Conservation (phyloP, 495 filamentous ascomycete species). For the Penicillium diatomitis region DNA sequence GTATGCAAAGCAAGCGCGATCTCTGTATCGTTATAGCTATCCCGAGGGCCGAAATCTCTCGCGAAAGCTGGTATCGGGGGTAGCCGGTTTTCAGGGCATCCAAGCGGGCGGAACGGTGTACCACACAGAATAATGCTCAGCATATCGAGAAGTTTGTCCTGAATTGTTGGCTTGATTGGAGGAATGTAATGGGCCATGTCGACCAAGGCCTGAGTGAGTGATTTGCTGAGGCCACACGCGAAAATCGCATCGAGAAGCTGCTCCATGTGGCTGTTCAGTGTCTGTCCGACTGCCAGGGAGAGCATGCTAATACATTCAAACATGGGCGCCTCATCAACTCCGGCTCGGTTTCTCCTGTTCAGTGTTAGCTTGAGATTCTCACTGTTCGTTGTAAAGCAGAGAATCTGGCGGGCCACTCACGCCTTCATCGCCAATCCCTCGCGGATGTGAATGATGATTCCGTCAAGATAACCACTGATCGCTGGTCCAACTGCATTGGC, state of each 20-base stretch:
- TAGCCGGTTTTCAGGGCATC: slow-evolving; percentile 67
- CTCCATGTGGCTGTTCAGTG: slow-evolving; percentile 96
- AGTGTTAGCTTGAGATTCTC: slow-evolving; percentile 11
- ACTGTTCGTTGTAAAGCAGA: slow-evolving; percentile 8
- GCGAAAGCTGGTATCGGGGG: slow-evolving; percentile 65
- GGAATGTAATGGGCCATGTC: slow-evolving; percentile 99
- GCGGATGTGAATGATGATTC: slow-evolving; percentile 82
- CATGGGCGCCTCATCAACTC: slow-evolving; percentile 77
- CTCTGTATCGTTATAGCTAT: slow-evolving; percentile 66
- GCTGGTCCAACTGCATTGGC: slow-evolving; percentile 90
- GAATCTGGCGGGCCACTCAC: slow-evolving; percentile 19
- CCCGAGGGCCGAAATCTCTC: slow-evolving; percentile 69
- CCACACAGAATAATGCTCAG: slow-evolving; percentile 89
- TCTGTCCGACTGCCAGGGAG: slow-evolving; percentile 87
- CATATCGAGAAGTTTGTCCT: slow-evolving; percentile 89
- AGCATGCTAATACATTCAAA: slow-evolving; percentile 98
- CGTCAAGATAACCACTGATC: slow-evolving; percentile 91
- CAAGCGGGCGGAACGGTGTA: slow-evolving; percentile 81
- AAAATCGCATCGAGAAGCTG: slow-evolving; percentile 93
- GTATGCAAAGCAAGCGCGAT: slow-evolving; percentile 89
- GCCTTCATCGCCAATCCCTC: slow-evolving; percentile 81
- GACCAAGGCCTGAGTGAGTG: slow-evolving; percentile 86
- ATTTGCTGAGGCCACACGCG: slow-evolving; percentile 84
- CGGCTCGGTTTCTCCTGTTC: slow-evolving; percentile 48
- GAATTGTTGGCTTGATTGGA: slow-evolving; percentile 82